Base-by-base conservation (phyloP, 441 rosid genomes). In the Populus tomentosa region DNA sequence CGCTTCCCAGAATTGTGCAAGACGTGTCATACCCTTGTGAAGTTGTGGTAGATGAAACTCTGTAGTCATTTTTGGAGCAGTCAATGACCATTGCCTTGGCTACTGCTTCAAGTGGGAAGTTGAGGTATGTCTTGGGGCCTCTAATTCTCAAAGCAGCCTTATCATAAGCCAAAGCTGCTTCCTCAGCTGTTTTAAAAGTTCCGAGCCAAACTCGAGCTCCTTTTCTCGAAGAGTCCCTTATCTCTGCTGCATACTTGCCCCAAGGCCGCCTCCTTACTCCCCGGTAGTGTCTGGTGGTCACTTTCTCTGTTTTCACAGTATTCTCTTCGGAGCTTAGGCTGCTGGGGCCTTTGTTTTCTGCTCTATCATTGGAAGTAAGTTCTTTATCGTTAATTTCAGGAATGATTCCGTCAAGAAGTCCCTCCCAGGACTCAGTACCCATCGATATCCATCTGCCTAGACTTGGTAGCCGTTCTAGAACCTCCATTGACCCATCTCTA, bases 181-280 rank as follows among this genome's bases (percentile, higher is more conserved):
- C 93, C 14, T 83, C 91, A 24, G 98, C 86, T 11, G 95, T 93
- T 67, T 90, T 90, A 1, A 93, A 94, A 42, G 98, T 93, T n/a
- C 98, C 98, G 0, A 94, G 94, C 98, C 98, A 94, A 71, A 94
- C 94, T 50, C 98, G 89, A 30, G 98, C 95, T 9, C 97, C 98
- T 61, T 94, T 90, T 20, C 89, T 87, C 72, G 92, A 88, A 67
- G 98, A 93, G 66, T 94, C 98, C 42, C 98, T 90, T 79, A 93
- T 94, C 86, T 94, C 98, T 30, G 98, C 98, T 2, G 92, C 98
- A 89, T 94, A 94, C 85, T 94, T 94, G 16, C 98, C 98, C 98
- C 98, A 94, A 10, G 98, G 93, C 79, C 98, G 76, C 88, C 93
- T 92, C 67, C 98, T 86, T 56, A 94, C 98, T 26, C 98, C 98